Conservation (phyloP, 1,284 basidiomycete species). For the Fistulinella cinereoalba region DNA sequence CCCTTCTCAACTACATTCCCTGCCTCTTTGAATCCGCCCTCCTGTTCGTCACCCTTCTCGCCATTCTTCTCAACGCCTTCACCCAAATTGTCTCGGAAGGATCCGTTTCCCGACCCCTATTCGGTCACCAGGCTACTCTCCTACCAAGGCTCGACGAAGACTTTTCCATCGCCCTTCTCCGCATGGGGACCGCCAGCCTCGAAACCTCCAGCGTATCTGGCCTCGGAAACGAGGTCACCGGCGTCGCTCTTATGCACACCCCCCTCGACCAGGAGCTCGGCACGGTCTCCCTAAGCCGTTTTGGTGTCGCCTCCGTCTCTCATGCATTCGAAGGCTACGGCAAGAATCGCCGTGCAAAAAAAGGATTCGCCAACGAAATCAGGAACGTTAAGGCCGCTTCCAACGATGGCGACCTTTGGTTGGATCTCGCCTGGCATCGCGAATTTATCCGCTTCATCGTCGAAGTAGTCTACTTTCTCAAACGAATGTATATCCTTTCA, state of each 20-base stretch:
- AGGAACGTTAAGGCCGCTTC: conserved; percentile 40
- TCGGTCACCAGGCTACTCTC: conserved; percentile 44
- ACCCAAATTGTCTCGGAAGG: conserved; percentile 64
- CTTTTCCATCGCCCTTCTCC: conserved; percentile 65
- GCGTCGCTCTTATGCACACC: conserved; percentile 39
- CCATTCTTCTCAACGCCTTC: conserved; percentile 54
- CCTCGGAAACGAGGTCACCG: conserved; percentile 68
- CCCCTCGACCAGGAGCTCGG: conserved; percentile 20
- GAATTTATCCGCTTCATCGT: conserved; percentile 41
- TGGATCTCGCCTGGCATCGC: conserved; percentile 46
- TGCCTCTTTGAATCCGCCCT: conserved; percentile 66
- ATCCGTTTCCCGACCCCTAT: conserved; percentile 43
- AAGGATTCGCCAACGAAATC: conserved; percentile 51
- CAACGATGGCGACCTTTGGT: conserved; percentile 39
- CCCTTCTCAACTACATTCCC: conserved; percentile 68
- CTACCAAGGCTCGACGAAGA: conserved; percentile 63
- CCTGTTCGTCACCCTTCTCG: conserved; percentile 51
- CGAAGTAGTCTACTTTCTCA: conserved; percentile 38
- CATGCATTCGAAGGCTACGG: conserved; percentile 25
- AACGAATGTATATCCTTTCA: conserved; percentile 32
- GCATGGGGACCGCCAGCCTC: conserved; percentile 68
- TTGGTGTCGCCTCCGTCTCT: conserved; percentile 39
- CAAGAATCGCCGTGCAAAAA: conserved; percentile 16
- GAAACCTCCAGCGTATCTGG: conserved; percentile 70
- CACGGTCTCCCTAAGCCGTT: conserved; percentile 43